Conservation (phyloP, 1,139 yeast species). For the Yamadazyma atmosphaerica region DNA sequence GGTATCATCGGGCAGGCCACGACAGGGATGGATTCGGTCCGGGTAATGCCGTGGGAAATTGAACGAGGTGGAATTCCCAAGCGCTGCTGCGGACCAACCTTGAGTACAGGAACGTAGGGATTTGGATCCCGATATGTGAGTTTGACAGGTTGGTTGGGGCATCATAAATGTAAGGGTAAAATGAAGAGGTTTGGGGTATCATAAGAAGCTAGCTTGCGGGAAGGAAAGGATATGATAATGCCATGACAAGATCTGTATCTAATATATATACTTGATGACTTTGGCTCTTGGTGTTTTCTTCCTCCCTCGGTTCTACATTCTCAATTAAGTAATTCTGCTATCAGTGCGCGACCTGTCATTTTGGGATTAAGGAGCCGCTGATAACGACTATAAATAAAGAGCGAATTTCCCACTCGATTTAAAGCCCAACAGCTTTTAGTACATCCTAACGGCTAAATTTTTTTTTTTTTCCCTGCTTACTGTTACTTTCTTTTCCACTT, state of each 20-base stretch:
- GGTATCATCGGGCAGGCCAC: no score
- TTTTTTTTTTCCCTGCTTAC: neutral
- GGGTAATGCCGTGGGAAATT: no score
- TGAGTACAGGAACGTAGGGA: neutral
- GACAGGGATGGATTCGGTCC: no score
- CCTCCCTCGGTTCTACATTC: neutral
- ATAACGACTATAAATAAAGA: conserved; percentile 1
- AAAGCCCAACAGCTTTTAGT: no score
- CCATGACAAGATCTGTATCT: no score
- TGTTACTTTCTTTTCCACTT: neutral
- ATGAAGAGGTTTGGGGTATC: no score
- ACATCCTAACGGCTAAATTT: no score
- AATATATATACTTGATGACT: no score
- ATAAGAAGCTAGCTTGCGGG: no score
- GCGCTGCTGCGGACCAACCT: neutral
- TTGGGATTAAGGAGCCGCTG: neutral
- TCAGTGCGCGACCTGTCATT: conserved; percentile 1
- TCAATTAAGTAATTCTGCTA: neutral
- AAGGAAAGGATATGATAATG: no score
- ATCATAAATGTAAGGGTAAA: neutral
- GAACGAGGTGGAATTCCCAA: no score
- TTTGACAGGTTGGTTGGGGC: neutral
- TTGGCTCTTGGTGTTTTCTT: no score
- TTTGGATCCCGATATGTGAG: neutral
- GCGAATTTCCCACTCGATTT: neutral